Evolutionary conservation across 257 asterid genomes (phyloP).

Genomic region (Ocimum tenuiflorum): DNA sequence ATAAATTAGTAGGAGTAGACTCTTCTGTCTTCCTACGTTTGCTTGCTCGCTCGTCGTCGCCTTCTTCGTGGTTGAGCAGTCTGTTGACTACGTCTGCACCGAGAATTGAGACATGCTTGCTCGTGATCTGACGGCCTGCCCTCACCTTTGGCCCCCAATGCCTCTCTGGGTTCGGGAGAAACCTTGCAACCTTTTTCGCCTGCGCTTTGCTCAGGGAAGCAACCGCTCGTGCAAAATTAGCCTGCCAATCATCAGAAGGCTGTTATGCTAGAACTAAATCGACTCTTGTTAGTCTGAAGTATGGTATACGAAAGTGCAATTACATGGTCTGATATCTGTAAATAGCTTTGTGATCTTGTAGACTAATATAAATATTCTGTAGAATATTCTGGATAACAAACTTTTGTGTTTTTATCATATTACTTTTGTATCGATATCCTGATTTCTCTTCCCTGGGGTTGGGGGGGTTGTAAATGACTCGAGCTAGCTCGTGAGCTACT

Average conservation of each 20-base stretch:
- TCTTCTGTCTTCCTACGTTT: slow-evolving; percentile 87
- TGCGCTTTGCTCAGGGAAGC: slow-evolving; percentile 94
- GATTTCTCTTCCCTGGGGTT: too few relatives aligned
- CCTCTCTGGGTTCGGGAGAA: slow-evolving; percentile 88
- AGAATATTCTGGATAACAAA: too few relatives aligned
- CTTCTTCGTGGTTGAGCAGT: slow-evolving; percentile 27
- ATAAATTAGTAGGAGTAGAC: slow-evolving; percentile 43
- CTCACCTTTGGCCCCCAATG: slow-evolving; percentile 99
- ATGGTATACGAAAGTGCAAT: too few relatives aligned
- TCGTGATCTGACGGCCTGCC: slow-evolving; percentile 83
- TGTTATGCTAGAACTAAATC: too few relatives aligned
- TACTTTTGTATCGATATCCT: too few relatives aligned
- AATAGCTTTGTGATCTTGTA: too few relatives aligned
- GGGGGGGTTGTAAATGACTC: too few relatives aligned
- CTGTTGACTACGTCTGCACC: slow-evolving; percentile 66
- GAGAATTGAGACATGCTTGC: slow-evolving; percentile 77
- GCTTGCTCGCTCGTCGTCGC: slow-evolving; percentile 46
- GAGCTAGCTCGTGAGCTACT: too few relatives aligned
- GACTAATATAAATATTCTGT: too few relatives aligned
- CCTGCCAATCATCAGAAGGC: slow-evolving; percentile 46
- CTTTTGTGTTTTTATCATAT: too few relatives aligned
- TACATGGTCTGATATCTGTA: too few relatives aligned
- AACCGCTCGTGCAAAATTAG: slow-evolving; percentile 82
- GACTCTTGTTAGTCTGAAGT: too few relatives aligned
- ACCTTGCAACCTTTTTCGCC: slow-evolving; percentile 88